Conservation (phyloP, 306 rosid genomes). For the Rosa multiflora region DNA sequence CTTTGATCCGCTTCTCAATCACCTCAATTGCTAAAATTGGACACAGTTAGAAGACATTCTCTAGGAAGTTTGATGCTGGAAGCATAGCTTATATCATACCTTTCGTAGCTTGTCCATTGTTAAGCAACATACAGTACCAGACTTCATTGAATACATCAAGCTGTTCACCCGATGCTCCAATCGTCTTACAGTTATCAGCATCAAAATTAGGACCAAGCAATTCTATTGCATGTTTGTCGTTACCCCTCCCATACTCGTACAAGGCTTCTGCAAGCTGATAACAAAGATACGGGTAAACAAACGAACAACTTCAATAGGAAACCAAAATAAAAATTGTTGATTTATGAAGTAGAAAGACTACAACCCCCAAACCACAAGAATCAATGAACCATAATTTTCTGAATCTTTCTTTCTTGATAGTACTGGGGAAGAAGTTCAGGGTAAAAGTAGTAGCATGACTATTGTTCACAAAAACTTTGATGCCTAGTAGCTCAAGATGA, state of each 20-base stretch:
- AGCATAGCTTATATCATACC: constrained; percentile 41
- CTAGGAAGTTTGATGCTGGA: neutral
- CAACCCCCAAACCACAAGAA: neutral
- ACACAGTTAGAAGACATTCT: constrained; percentile 18
- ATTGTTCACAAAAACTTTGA: neutral
- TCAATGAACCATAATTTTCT: neutral
- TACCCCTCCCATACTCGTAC: constrained; percentile 71
- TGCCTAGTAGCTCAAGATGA: neutral
- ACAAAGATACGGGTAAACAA: neutral
- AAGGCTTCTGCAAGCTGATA: constrained; percentile 87
- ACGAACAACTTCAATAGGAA: neutral
- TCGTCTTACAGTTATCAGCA: constrained; percentile 61
- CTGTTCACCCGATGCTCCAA: constrained; percentile 94
- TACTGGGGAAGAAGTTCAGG: no score
- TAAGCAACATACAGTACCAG: constrained; percentile 69
- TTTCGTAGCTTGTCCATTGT: constrained; percentile 49
- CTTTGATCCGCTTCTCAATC: constrained; percentile 52
- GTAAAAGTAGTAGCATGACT: neutral
- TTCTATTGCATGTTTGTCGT: constrained; percentile 50
- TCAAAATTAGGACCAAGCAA: constrained; percentile 74
- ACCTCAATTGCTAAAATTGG: constrained; percentile 52
- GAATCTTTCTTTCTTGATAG: constrained; percentile 7
- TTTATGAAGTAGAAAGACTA: neutral
- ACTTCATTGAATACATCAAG: constrained; percentile 80
- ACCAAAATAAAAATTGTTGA: neutral